These are phyloP conservation scores for Penicillium italicum DNA, from an alignment of 2,329 filamentous ascomycete genomes.

Conservation along the genomic window DNA sequence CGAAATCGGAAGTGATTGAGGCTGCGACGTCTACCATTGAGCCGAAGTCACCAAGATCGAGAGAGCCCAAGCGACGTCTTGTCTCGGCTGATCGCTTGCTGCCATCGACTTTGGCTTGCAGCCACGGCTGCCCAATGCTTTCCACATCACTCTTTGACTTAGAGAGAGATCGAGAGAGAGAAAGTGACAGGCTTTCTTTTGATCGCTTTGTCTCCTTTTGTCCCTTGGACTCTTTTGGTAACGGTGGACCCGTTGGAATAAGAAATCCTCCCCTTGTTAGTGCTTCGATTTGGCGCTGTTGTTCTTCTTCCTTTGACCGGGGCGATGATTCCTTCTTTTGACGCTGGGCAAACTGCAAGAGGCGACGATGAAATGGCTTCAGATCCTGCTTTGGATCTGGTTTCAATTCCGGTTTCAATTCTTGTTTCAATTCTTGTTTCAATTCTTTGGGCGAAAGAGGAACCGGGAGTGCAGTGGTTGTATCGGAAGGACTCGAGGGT, in stretches of 20 bases:
- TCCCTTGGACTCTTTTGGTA: conserved; percentile 11
- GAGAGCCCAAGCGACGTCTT: conserved; percentile 24
- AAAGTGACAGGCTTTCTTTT: conserved; percentile 9
- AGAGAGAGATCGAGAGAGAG: conserved; percentile 24
- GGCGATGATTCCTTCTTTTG: conserved; percentile 27
- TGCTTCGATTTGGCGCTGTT: conserved; percentile 28
- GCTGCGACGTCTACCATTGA: conserved; percentile 34
- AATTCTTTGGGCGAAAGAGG: conserved; percentile 21
- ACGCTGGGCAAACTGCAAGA: conserved; percentile 34
- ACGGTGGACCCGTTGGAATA: conserved; percentile 17
- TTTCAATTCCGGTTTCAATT: conserved; percentile 3
- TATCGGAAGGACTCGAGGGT: conserved; percentile 16
- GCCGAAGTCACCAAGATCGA: conserved; percentile 34
- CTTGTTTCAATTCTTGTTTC: not conserved
- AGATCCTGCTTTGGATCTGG: conserved; percentile 13
- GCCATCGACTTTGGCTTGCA: conserved; percentile 27
- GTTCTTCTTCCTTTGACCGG: conserved; percentile 25
- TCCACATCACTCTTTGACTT: conserved; percentile 35
- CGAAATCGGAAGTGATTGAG: conserved; percentile 24
- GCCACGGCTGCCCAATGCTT: conserved; percentile 38
- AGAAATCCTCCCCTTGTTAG: conserved; percentile 32
- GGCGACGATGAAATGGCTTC: conserved; percentile 33
- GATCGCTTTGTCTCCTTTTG: conserved; percentile 5
- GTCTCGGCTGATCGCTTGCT: conserved; percentile 10
- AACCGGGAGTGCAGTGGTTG: conserved; percentile 24